Percentiles rank a stretch among this genome's conserved stretches.
Evolutionary conservation across 1,139 yeast genomes (phyloP).

Genomic region (Kurtzmaniella quercitrusa): DNA sequence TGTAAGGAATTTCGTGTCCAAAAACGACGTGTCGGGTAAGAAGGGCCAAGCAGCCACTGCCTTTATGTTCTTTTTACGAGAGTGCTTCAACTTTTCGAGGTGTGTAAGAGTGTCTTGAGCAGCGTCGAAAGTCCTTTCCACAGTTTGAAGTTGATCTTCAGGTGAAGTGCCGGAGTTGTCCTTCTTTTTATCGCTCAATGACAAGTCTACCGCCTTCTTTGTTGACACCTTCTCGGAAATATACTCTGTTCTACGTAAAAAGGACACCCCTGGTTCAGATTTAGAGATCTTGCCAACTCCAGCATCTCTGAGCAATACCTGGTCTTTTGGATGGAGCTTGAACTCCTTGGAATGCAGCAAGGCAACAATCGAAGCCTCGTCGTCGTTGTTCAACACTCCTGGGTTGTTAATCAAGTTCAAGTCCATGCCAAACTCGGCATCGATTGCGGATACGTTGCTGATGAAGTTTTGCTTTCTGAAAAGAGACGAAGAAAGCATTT

Average conservation of each 20-base stretch:
- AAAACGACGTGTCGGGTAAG: slow-evolving; percentile 83
- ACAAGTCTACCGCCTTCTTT: slow-evolving; percentile 1
- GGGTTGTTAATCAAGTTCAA: slow-evolving; percentile 67
- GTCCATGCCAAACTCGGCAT: slow-evolving; percentile 74
- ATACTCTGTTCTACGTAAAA: slow-evolving; percentile 91
- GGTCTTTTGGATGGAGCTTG: slow-evolving; percentile 71
- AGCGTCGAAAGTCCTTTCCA: slow-evolving; percentile 72
- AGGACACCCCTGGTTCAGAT: slow-evolving; percentile 66
- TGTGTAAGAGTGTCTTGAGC: slow-evolving; percentile 46
- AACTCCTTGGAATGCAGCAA: slow-evolving; percentile 20
- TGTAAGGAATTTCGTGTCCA: slow-evolving; percentile 72
- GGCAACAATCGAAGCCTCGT: slow-evolving; percentile 42
- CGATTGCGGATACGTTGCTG: slow-evolving; percentile 59
- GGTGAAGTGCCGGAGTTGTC: slow-evolving; percentile 47
- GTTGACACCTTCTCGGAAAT: slow-evolving; percentile 46
- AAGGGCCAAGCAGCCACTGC: slow-evolving; percentile 80
- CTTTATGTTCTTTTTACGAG: slow-evolving; percentile 64
- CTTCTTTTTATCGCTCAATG: slow-evolving; percentile 7
- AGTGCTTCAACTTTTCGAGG: slow-evolving; percentile 59
- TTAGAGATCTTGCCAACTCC: slow-evolving; percentile 45
- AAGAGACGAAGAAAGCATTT: slow-evolving; percentile 66
- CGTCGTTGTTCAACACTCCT: slow-evolving; percentile 64
- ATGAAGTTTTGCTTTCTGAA: slow-evolving; percentile 74
- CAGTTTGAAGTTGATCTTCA: slow-evolving; percentile 57
- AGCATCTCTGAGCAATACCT: slow-evolving; percentile 77